Evolutionary conservation across 2,329 filamentous ascomycete genomes (phyloP).

Genomic region (Fusarium succisae): DNA sequence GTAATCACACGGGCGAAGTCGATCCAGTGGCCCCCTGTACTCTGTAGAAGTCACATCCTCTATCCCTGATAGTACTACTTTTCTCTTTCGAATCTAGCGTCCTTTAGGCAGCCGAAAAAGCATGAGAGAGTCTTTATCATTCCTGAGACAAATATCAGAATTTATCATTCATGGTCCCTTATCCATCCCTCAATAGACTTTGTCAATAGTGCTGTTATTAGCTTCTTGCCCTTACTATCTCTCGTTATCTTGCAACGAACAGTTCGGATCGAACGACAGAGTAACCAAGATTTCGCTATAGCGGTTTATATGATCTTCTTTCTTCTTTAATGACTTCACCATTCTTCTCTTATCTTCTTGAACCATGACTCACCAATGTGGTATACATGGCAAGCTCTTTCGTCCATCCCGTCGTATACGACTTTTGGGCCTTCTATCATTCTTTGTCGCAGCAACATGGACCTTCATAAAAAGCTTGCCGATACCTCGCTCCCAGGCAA

Average conservation of each 20-base stretch:
- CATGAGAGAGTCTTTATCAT: neutral
- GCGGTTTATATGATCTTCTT: neutral
- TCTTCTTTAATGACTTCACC: neutral
- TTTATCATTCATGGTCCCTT: neutral
- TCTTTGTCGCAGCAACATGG: neutral
- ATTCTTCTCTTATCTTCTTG: neutral
- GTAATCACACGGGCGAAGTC: neutral
- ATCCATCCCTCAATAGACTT: too few species aligned
- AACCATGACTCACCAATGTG: neutral
- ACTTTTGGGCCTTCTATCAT: neutral
- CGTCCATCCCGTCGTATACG: neutral
- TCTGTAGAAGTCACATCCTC: neutral
- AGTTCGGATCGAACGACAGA: neutral
- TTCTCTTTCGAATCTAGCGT: neutral
- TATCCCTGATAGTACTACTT: neutral
- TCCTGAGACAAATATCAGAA: neutral
- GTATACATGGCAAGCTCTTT: neutral
- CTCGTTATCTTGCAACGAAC: neutral
- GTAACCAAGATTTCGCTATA: too few species aligned
- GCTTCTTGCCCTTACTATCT: neutral
- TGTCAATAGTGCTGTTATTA: neutral
- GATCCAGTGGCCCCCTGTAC: neutral
- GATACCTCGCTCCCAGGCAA: fast-evolving
- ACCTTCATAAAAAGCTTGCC: neutral
- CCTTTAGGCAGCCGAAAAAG: neutral